phyloP scores from a whole-genome alignment of 2,329 filamentous ascomycete genomes.

The Ceratocystis ficicola region DNA sequence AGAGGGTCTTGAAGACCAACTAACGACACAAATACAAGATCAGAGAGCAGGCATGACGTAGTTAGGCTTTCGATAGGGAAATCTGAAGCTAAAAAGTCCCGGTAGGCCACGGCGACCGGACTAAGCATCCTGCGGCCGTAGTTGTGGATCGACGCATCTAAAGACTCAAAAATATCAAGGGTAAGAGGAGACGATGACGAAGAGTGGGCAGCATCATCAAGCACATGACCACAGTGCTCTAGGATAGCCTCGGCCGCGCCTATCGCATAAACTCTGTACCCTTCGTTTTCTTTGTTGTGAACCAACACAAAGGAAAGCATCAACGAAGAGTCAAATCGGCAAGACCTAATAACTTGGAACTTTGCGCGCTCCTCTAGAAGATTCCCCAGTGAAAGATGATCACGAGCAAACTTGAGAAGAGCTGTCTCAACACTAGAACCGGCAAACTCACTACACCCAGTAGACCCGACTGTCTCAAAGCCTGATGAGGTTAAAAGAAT shows the following conservation, averaged over 20 bases:
- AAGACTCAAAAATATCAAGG: conserved; percentile 28
- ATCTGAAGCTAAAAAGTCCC: conserved; percentile 43
- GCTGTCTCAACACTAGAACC: conserved; percentile 46
- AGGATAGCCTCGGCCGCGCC: conserved; percentile 47
- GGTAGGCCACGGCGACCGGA: conserved; percentile 54
- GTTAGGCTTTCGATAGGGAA: conserved; percentile 31
- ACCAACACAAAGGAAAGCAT: conserved; percentile 47
- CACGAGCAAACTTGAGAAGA: conserved; percentile 38
- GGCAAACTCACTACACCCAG: conserved; percentile 33
- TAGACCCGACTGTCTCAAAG: conserved; percentile 36
- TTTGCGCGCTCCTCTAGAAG: conserved; percentile 38
- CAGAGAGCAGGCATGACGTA: conserved; percentile 23
- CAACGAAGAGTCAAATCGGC: conserved; percentile 42
- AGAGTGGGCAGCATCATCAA: conserved; percentile 35
- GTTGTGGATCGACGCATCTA: conserved; percentile 30
- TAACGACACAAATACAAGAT: conserved; percentile 34
- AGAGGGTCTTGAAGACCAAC: conserved; percentile 60
- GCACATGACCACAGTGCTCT: conserved; percentile 33
- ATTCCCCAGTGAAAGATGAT: conserved; percentile 37
- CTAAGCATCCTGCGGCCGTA: conserved; percentile 57
- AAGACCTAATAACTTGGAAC: conserved; percentile 36
- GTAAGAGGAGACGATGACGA: conserved; percentile 27
- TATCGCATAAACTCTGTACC: conserved; percentile 43
- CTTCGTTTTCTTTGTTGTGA: conserved; percentile 33
- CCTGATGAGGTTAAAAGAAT: conserved; percentile 41